phyloP scores from a whole-genome alignment of 352 stramenopile species.

The Globisporangium paroecandrum region DNA sequence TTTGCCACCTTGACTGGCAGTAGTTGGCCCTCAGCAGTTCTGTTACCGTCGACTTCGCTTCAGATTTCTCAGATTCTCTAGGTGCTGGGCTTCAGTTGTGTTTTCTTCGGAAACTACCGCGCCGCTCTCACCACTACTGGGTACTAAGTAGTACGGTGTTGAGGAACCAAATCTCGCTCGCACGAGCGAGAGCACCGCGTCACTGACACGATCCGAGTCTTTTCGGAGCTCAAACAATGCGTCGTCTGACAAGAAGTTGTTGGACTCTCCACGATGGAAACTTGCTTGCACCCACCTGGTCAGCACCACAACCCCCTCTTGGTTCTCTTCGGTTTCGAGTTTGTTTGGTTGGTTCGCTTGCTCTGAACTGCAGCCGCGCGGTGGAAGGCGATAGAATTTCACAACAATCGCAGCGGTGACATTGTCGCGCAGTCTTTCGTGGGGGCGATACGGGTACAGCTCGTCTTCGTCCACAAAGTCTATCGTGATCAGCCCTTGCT shows the following conservation, averaged over 20 bases:
- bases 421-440: constrained; percentile 4
- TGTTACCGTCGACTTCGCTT: too few relatives aligned
- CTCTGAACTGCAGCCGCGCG: not conserved
- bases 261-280: constrained; percentile 10
- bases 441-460: constrained; percentile 12
- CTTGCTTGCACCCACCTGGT: constrained; percentile 31
- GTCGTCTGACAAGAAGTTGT: not conserved
- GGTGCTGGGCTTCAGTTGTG: too few relatives aligned
- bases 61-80: too few relatives aligned
- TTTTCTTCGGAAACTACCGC: too few relatives aligned
- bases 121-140: too few relatives aligned
- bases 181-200: not conserved
- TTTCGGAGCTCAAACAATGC: not conserved
- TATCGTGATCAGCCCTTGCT: constrained; percentile 5
- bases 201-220: not conserved
- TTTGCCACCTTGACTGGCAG: too few relatives aligned
- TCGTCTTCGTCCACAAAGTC: constrained; percentile 17
- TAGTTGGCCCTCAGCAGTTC: too few relatives aligned
- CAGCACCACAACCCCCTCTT: constrained; percentile 24
- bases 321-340: not conserved
- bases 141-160: not conserved
- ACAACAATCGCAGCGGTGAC: not conserved
- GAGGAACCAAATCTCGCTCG: not conserved
- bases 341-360: not conserved
- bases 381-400: not conserved